Conservation (phyloP, 73 alveolate genomes). For the Diophrys sp. region DNA sequence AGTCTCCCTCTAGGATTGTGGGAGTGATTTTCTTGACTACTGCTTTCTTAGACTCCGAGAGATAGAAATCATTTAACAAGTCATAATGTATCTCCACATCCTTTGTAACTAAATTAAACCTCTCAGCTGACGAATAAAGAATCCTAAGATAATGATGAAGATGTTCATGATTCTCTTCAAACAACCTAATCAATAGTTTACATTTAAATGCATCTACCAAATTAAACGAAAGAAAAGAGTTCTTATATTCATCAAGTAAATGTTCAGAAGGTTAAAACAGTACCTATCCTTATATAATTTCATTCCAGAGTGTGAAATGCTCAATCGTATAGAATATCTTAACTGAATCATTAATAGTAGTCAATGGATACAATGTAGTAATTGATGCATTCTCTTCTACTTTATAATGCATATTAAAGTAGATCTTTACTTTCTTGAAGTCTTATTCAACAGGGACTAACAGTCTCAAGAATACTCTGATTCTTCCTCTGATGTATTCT, state of each 20-base stretch:
- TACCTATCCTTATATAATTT: constrained; percentile 17
- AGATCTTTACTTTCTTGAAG: constrained; percentile 28
- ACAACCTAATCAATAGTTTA: constrained; percentile 21
- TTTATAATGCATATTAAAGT: constrained; percentile 53
- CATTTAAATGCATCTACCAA: constrained; percentile 47
- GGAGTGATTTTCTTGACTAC: constrained; percentile 11
- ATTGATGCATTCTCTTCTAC: constrained; percentile 7
- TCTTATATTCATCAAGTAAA: constrained; percentile 50
- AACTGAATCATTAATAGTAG: constrained; percentile 44
- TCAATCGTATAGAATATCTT: constrained; percentile 46
- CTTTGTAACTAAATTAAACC: constrained; percentile 4
- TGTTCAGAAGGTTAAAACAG: constrained; percentile 34
- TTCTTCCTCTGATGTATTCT: constrained; percentile 22
- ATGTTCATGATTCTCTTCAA: constrained; percentile 39
- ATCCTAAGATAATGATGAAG: constrained; percentile 35
- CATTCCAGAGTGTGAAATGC: constrained; percentile 42
- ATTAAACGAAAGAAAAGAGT: constrained; percentile 32
- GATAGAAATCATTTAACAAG: constrained; percentile 22
- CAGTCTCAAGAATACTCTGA: constrained; percentile 29
- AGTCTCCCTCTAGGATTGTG: constrained; percentile 6
- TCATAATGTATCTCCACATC: constrained; percentile 23
- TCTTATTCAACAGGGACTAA: constrained; percentile 33
- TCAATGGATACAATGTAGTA: constrained; percentile 34
- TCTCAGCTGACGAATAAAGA: constrained; percentile 28
- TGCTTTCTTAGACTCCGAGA: constrained; percentile 18